Evolutionary conservation across 768 basidiomycete genomes (phyloP), one percentile per base, ranked within the genome.

Genomic region (Aureoboletus auriporus): DNA sequence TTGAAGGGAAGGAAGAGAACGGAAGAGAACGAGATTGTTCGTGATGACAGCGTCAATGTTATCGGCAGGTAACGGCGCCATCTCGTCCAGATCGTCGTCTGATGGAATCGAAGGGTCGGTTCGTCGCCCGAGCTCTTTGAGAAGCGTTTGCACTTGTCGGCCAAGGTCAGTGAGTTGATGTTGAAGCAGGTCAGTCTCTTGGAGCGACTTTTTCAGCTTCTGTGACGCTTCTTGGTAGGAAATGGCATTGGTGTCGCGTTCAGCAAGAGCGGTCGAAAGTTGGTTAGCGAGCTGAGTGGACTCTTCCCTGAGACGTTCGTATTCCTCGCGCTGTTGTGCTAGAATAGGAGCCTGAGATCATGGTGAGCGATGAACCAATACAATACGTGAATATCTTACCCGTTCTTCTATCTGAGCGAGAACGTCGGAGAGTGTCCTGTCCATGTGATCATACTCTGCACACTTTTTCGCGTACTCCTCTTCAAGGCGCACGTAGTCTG

Each of bases 371-470:
- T 16, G 13, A 2, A 5, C 6, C 1, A 8, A 33, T 8, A 9
- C 6, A 40, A 26, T 9, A 27, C 9, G 53, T 6, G 27, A 17
- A 20, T n/a, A 48, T 1, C 54, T 42, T 60, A 91, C 90, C 66
- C 88, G 74, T 71, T 95, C 95, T 64, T 94, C 86, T 47, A 98
- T 90, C 69, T 97, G 90, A 52, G 84, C 82, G 4, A 95, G 75
- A 17, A 97, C 84, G 36, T 83, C 78, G 12, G 83, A 74, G 42
- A 97, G 73, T 1, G 89, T 85, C 27, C 84, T 78, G 42, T 90
- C 87, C 79, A 98, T 84, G 40, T 89, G 81, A 53, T 84, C 83
- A 50, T 86, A 89, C 69, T 98, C 94, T 5, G 82, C 75, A 44
- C 79, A 83, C 67, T 92, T 90, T 64, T 75, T 78, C 16, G 80